Conservation (phyloP, 2,329 filamentous ascomycete species). For the Pestalotiopsis sp. region DNA sequence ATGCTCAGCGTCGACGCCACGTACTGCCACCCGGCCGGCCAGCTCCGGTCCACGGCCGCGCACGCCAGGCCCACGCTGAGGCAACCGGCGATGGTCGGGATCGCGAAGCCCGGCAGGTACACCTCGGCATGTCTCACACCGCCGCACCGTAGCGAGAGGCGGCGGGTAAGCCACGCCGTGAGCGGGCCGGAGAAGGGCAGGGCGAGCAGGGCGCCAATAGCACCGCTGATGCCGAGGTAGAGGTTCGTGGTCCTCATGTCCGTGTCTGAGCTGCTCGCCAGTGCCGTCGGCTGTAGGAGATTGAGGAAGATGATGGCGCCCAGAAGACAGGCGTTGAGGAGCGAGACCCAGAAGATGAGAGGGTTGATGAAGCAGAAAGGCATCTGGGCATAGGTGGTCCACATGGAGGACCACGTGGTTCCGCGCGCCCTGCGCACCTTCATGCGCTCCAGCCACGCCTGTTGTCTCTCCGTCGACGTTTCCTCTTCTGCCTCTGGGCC, state of each 20-base stretch:
- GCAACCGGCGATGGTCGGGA: slow-evolving; percentile 17
- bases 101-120: slow-evolving; percentile 26
- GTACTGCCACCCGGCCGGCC: slow-evolving; percentile 15
- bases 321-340: slow-evolving; percentile 22
- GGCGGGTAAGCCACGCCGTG: slow-evolving; percentile 23
- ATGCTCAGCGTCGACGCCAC: slow-evolving; percentile 24
- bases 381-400: slow-evolving; percentile 24
- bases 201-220: slow-evolving; percentile 20
- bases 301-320: slow-evolving; percentile 22
- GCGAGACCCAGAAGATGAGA: slow-evolving; percentile 28
- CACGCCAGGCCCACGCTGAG: slow-evolving; percentile 14
- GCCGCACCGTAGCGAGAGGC: slow-evolving; percentile 24
- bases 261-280: neutral
- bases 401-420: slow-evolving; percentile 17
- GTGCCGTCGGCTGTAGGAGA: slow-evolving; percentile 18
- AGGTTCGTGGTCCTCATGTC: slow-evolving; percentile 15
- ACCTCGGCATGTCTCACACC: slow-evolving; percentile 29
- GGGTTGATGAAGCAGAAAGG: slow-evolving; percentile 28
- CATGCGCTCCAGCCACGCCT: slow-evolving; percentile 12
- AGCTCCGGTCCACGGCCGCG: slow-evolving; percentile 15
- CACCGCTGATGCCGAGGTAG: slow-evolving; percentile 18
- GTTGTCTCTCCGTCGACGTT: slow-evolving; percentile 8
- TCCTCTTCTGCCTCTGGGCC: slow-evolving; percentile 18
- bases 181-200: slow-evolving; percentile 18
- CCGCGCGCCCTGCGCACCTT: slow-evolving; percentile 14